A percentile compares a stretch with the other conserved stretches of the same genome.
Evolutionary conservation across 768 basidiomycete genomes (phyloP).

Genomic region (Crepidotus variabilis): DNA sequence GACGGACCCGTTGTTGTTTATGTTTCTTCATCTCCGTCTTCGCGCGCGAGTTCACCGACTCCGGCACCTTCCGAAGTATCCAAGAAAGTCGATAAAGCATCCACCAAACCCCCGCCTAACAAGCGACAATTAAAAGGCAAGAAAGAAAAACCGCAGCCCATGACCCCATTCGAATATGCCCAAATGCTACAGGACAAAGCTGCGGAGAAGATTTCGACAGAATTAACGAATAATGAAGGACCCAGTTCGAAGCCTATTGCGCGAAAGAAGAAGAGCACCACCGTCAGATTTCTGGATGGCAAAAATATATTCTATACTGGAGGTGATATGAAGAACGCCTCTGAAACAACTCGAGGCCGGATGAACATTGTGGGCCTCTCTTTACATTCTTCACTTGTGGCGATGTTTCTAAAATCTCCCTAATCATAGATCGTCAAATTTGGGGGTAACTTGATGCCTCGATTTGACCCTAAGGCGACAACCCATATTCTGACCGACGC

Average conservation of each 20-base stretch:
- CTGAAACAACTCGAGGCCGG: slow-evolving; percentile 44
- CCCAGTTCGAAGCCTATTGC: slow-evolving; percentile 14
- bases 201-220: slow-evolving; percentile 5
- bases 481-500: slow-evolving; percentile 68
- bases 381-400: slow-evolving; percentile 1
- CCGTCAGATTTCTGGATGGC: slow-evolving; percentile 40
- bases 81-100: slow-evolving; percentile 8
- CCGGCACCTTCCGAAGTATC: slow-evolving; percentile 9
- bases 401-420: slow-evolving; percentile 2
- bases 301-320: slow-evolving; percentile 57
- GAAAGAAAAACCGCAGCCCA: slow-evolving; percentile 36
- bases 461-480: slow-evolving; percentile 49
- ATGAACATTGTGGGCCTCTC: slow-evolving; percentile 55
- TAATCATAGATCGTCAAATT: slow-evolving; percentile 50
- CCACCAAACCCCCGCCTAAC: slow-evolving; percentile 11
- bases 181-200: slow-evolving; percentile 36
- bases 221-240: slow-evolving; percentile 5
- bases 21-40: slow-evolving; percentile 29
- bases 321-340: slow-evolving; percentile 52
- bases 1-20: slow-evolving; percentile 27
- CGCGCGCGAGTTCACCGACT: slow-evolving; percentile 24
- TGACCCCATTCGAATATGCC: slow-evolving; percentile 54
- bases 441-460: slow-evolving; percentile 59
- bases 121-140: slow-evolving; percentile 22
- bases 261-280: slow-evolving; percentile 8